A percentile compares a stretch with the other conserved stretches of the same genome.
phyloP scores from a whole-genome alignment of 2,329 filamentous ascomycete species.

The Grosmannia huntii region DNA sequence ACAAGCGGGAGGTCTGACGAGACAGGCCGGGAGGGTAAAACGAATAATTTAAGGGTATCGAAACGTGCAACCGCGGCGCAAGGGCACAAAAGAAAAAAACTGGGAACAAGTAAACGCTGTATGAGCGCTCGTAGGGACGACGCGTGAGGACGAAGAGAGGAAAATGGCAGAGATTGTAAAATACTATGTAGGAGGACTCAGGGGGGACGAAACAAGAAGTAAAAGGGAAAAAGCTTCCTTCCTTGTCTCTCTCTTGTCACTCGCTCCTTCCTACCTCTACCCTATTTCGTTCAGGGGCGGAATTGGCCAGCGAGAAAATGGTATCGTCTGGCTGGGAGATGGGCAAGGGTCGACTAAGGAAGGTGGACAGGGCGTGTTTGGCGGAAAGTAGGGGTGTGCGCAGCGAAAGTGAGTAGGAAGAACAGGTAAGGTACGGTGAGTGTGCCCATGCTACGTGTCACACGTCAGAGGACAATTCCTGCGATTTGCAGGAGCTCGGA shows the following conservation, averaged over 20 bases:
- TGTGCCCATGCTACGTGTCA: background rate
- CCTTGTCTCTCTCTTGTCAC: background rate
- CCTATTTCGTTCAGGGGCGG: conserved; percentile 2
- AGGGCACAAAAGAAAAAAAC: background rate
- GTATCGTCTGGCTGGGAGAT: background rate
- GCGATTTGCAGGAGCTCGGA: background rate
- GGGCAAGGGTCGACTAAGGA: background rate
- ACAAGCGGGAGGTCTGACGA: background rate
- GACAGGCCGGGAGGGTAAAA: background rate
- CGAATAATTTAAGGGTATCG: conserved; percentile 1
- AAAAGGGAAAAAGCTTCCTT: background rate
- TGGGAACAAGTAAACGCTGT: background rate
- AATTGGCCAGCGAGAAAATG: background rate
- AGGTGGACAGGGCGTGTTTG: background rate
- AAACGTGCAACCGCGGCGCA: background rate
- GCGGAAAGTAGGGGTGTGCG: conserved; percentile 1
- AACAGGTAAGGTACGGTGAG: too few relatives aligned
- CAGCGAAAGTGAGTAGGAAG: background rate
- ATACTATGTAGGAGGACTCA: background rate
- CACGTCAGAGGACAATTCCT: background rate
- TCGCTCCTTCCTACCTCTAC: conserved; percentile 2
- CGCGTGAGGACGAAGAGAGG: background rate
- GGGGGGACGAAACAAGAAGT: conserved; percentile 2
- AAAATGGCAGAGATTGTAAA: background rate
- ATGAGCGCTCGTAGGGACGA: background rate